Evolutionary conservation across 345 rosid species (phyloP).

Genomic region (Odontarrhena argentea): DNA sequence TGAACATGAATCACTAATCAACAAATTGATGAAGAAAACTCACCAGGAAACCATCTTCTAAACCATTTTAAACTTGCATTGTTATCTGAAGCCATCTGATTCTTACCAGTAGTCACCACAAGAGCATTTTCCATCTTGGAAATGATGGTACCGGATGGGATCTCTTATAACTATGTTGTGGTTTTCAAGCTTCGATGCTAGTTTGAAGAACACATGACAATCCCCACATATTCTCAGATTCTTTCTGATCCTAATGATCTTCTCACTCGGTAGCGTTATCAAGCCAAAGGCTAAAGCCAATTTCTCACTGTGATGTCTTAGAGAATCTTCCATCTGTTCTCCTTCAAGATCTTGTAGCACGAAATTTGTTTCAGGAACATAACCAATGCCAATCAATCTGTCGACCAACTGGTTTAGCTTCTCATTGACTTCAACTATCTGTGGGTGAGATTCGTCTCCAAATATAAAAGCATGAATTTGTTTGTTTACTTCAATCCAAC

Average conservation of each 20-base stretch:
- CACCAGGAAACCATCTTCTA: not conserved
- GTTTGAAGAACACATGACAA: slow-evolving; percentile 66
- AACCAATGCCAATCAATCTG: slow-evolving; percentile 52
- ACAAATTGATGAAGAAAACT: not conserved
- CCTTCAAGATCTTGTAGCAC: slow-evolving; percentile 72
- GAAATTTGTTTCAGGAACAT: slow-evolving; percentile 65
- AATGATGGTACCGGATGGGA: slow-evolving; percentile 71
- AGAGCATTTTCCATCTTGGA: slow-evolving; percentile 59
- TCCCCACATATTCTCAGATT: slow-evolving; percentile 72
- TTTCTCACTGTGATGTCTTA: slow-evolving; percentile 68
- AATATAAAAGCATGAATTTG: slow-evolving; percentile 64
- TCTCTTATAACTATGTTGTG: slow-evolving; percentile 60
- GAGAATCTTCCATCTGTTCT: slow-evolving; percentile 67
- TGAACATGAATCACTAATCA: slow-evolving; percentile 2
- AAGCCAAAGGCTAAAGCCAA: slow-evolving; percentile 62
- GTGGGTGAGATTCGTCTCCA: slow-evolving; percentile 68
- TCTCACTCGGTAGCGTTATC: slow-evolving; percentile 44
- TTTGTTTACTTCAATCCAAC: slow-evolving; percentile 72
- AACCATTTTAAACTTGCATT: not conserved
- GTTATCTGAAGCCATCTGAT: not conserved
- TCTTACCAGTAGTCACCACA: slow-evolving; percentile 71
- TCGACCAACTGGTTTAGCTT: slow-evolving; percentile 46
- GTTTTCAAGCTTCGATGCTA: slow-evolving; percentile 54
- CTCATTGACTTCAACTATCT: slow-evolving; percentile 46
- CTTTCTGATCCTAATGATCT: slow-evolving; percentile 62